Evolutionary conservation across 352 stramenopile genomes (phyloP).

Genomic region (Saprolegnia diclina): DNA sequence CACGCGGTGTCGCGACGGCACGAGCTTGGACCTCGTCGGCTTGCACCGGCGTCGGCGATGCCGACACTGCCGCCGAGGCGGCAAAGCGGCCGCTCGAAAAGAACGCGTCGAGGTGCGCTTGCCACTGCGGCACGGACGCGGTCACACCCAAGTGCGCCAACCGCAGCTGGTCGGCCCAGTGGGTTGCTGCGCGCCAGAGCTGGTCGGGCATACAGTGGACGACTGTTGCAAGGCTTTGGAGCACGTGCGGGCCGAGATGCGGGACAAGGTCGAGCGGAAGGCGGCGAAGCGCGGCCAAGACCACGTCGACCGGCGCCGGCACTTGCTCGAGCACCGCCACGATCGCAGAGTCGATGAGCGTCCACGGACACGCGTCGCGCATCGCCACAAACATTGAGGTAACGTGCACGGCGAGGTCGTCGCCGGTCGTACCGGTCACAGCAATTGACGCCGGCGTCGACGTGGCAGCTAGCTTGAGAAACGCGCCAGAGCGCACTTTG

Average conservation of each 20-base stretch:
- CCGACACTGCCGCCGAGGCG: not conserved
- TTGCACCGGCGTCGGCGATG: not conserved
- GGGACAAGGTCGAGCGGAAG: not conserved
- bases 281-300: not conserved
- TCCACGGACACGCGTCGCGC: constrained; percentile 10
- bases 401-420: not conserved
- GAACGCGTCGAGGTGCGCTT: not conserved
- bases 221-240: not conserved
- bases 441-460: not conserved
- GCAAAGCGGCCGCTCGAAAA: not conserved
- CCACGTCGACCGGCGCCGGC: not conserved
- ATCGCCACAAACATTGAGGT: constrained; percentile 1
- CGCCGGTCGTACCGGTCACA: not conserved
- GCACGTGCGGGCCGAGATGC: not conserved
- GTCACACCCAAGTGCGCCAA: not conserved
- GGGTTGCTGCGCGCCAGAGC: not conserved
- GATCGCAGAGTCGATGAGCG: not conserved
- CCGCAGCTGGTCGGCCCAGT: not conserved
- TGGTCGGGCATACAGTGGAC: not conserved
- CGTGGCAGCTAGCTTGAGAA: constrained; percentile 5
- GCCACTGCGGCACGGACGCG: not conserved
- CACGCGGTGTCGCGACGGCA: not conserved
- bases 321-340: not conserved
- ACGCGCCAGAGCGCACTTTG: not conserved
- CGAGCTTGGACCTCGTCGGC: not conserved